Conservation (phyloP, 257 asterid genomes). For the Leptodermis oblonga region DNA sequence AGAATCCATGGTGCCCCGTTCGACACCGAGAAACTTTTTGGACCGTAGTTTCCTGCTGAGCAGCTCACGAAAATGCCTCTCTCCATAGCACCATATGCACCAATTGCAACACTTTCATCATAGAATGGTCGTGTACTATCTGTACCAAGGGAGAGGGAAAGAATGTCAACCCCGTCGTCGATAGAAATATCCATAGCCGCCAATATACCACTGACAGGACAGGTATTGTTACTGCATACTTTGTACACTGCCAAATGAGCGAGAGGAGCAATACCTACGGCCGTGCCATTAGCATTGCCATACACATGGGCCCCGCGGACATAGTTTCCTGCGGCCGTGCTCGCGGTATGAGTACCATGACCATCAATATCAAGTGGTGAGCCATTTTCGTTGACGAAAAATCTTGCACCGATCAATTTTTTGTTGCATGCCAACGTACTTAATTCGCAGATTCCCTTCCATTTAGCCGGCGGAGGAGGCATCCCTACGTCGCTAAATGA, state of each 20-base stretch:
- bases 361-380: neutral
- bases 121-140: neutral
- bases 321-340: slow-evolving; percentile 12
- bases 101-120: neutral
- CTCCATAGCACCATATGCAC: slow-evolving; percentile 4
- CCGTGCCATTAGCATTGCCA: slow-evolving; percentile 12
- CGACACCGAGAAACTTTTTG: neutral
- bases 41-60: slow-evolving; percentile 14
- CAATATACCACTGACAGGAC: neutral
- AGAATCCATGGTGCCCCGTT: slow-evolving; percentile 21
- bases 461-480: slow-evolving; percentile 6
- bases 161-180: neutral
- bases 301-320: slow-evolving; percentile 1
- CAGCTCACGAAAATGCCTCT: slow-evolving; percentile 16
- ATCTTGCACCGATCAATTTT: slow-evolving; percentile 9
- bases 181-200: slow-evolving; percentile 7
- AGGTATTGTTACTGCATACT: neutral
- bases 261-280: slow-evolving; percentile 13
- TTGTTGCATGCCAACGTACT: neutral
- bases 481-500: slow-evolving; percentile 4
- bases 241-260: slow-evolving; percentile 9
- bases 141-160: neutral
- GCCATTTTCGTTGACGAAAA: neutral
- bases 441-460: slow-evolving; percentile 6
- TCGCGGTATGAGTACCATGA: slow-evolving; percentile 6